Percentiles rank a stretch among this genome's conserved stretches.
Evolutionary conservation across 345 rosid genomes (phyloP).

Genomic region (Ceriops tagal): DNA sequence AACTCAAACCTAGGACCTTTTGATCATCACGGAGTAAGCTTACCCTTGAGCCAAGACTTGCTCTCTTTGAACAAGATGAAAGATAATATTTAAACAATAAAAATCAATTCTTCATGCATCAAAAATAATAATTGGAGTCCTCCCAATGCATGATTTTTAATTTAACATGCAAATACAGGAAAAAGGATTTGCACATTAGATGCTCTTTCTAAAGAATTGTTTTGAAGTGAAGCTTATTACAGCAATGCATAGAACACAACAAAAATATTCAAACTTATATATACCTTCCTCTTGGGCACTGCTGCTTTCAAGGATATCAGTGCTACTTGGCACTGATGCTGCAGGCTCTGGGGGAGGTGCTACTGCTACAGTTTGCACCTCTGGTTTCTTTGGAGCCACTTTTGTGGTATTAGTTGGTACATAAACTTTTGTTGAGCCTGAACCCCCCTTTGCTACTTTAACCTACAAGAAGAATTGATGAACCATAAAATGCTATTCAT

Average conservation of each 20-base stretch:
- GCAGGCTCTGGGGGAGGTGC: constrained; percentile 19
- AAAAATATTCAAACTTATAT: background rate
- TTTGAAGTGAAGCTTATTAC: background rate
- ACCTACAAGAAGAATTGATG: constrained; percentile 15
- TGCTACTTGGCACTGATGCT: constrained; percentile 16
- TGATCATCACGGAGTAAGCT: too few species aligned
- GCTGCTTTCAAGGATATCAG: constrained; percentile 16
- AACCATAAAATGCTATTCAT: background rate
- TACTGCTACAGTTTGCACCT: constrained; percentile 6
- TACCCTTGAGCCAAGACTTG: too few species aligned
- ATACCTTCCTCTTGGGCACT: constrained; percentile 22
- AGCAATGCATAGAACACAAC: background rate
- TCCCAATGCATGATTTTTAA: background rate
- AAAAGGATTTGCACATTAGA: background rate
- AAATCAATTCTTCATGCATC: background rate
- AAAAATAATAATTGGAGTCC: background rate
- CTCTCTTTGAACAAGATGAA: too few species aligned
- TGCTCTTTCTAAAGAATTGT: background rate
- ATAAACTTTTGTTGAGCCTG: constrained; percentile 13
- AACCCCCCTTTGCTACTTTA: constrained; percentile 17
- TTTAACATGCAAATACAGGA: background rate
- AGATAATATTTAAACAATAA: background rate
- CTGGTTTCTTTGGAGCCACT: constrained; percentile 17
- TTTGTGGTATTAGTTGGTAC: constrained; percentile 9
- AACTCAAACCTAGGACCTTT: too few species aligned